Conservation (phyloP, 352 stramenopile genomes). For the Phytophthora idaei region DNA sequence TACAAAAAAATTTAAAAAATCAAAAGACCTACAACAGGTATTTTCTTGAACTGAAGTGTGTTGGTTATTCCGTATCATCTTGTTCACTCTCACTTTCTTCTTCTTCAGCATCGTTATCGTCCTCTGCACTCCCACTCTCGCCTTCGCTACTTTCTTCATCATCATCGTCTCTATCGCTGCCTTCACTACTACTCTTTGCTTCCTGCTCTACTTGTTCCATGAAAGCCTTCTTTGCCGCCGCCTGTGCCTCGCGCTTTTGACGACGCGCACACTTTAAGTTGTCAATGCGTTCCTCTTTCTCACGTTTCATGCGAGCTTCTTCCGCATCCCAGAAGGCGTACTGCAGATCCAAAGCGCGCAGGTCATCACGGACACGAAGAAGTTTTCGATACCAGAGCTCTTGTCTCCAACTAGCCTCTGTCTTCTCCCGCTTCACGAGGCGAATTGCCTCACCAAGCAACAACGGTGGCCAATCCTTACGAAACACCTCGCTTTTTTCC, state of each 20-base stretch:
- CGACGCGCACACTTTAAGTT: constrained; percentile 53
- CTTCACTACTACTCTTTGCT: constrained; percentile 11
- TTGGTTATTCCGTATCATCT: neutral
- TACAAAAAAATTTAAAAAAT: constrained; percentile 13
- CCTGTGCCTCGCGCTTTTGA: constrained; percentile 63
- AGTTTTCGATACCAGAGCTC: constrained; percentile 61
- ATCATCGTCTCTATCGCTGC: constrained; percentile 29
- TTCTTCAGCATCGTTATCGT: constrained; percentile 19
- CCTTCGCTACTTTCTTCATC: constrained; percentile 9
- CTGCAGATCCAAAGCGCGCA: constrained; percentile 66
- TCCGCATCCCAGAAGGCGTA: constrained; percentile 69
- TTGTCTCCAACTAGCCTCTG: constrained; percentile 20
- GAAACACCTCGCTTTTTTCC: constrained; percentile 51
- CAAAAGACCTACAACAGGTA: constrained; percentile 19
- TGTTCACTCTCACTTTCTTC: constrained; percentile 33
- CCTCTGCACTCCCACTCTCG: constrained; percentile 20
- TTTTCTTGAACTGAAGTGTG: constrained; percentile 11
- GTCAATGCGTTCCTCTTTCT: constrained; percentile 50
- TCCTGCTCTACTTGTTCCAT: constrained; percentile 49
- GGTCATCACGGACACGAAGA: constrained; percentile 69
- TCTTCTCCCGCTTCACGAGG: constrained; percentile 51
- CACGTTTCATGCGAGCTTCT: constrained; percentile 47
- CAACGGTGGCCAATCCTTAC: constrained; percentile 59
- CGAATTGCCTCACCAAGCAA: constrained; percentile 67
- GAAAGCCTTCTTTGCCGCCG: constrained; percentile 62